phyloP scores from a whole-genome alignment of 805 yeast species.

The Torulaspora gathmanii region DNA sequence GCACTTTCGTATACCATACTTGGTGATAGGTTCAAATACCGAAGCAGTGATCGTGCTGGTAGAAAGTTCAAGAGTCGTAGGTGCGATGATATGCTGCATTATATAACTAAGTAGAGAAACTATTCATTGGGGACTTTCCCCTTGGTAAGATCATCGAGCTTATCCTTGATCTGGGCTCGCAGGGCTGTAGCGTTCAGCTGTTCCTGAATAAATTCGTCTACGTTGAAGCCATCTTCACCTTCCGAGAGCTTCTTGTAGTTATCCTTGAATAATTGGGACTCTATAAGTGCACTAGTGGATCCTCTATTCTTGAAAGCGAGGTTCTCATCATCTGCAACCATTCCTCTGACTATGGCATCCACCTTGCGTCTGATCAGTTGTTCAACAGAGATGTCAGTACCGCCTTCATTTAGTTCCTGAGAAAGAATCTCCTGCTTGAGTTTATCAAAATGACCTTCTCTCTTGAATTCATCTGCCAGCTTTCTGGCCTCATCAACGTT shows the following conservation, averaged over 20 bases:
- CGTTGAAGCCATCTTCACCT: constrained; percentile 17
- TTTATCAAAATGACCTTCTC: constrained; percentile 34
- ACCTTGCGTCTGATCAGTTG: constrained; percentile 24
- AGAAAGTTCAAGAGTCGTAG: constrained; percentile 79
- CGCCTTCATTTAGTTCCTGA: constrained; percentile 3
- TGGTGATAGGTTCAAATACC: constrained; percentile 72
- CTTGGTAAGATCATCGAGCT: constrained; percentile 8
- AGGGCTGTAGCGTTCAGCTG: constrained; percentile 22
- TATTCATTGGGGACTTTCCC: not conserved
- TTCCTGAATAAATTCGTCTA: constrained; percentile 20
- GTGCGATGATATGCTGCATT: constrained; percentile 52
- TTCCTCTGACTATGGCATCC: constrained; percentile 21
- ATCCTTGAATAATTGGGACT: constrained; percentile 31
- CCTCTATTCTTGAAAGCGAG: constrained; percentile 35
- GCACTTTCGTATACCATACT: constrained; percentile 57
- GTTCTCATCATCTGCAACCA: constrained; percentile 31
- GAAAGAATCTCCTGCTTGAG: constrained; percentile 27
- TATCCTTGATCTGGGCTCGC: constrained; percentile 17
- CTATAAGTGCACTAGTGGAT: constrained; percentile 34
- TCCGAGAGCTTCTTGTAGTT: constrained; percentile 22
- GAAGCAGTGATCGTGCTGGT: constrained; percentile 76
- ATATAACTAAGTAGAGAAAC: constrained; percentile 14
- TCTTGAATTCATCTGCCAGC: constrained; percentile 31
- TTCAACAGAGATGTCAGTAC: constrained; percentile 10
- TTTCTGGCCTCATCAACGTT: constrained; percentile 25